Evolutionary conservation across 495 filamentous ascomycete genomes (phyloP).

Genomic region (Amorphotheca resinae): DNA sequence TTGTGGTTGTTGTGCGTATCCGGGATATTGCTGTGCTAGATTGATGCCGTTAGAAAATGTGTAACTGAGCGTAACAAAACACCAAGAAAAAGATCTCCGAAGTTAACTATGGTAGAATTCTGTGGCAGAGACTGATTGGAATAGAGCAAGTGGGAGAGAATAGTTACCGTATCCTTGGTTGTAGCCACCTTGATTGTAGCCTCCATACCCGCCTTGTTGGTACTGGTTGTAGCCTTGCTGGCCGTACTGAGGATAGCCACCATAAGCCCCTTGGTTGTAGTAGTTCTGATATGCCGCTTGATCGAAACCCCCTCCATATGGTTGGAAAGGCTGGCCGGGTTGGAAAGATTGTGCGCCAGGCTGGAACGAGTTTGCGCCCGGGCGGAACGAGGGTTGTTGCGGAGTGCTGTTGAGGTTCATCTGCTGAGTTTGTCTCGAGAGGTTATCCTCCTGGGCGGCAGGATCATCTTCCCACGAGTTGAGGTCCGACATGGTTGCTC

Average conservation of each 20-base stretch:
- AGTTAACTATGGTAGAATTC: not conserved
- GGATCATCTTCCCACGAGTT: slow-evolving; percentile 96
- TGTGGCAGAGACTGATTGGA: not conserved
- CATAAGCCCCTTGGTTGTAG: slow-evolving; percentile 16
- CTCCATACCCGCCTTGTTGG: slow-evolving; percentile 33
- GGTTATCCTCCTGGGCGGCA: slow-evolving; percentile 72
- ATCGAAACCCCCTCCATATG: slow-evolving; percentile 36
- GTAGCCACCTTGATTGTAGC: slow-evolving; percentile 36
- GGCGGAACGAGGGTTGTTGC: slow-evolving; percentile 45
- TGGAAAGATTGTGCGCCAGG: slow-evolving; percentile 67
- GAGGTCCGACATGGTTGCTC: slow-evolving; percentile 57
- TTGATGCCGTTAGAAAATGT: not conserved
- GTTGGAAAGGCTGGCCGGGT: slow-evolving; percentile 57
- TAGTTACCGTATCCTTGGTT: slow-evolving; percentile 47
- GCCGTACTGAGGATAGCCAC: slow-evolving; percentile 39
- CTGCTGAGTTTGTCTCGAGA: slow-evolving; percentile 69
- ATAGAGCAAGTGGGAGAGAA: not conserved
- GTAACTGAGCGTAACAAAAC: too few relatives aligned
- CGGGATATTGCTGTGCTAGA: slow-evolving; percentile 21
- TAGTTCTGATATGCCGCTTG: slow-evolving; percentile 20
- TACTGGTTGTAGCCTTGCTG: slow-evolving; percentile 45
- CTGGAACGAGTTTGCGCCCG: slow-evolving; percentile 69
- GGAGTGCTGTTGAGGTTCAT: slow-evolving; percentile 54
- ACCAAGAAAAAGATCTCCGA: too few relatives aligned
- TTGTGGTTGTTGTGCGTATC: slow-evolving; percentile 36